These are phyloP conservation scores for Gossypium raimondii DNA, from an alignment of 345 rosid species.

Conservation along the genomic window DNA sequence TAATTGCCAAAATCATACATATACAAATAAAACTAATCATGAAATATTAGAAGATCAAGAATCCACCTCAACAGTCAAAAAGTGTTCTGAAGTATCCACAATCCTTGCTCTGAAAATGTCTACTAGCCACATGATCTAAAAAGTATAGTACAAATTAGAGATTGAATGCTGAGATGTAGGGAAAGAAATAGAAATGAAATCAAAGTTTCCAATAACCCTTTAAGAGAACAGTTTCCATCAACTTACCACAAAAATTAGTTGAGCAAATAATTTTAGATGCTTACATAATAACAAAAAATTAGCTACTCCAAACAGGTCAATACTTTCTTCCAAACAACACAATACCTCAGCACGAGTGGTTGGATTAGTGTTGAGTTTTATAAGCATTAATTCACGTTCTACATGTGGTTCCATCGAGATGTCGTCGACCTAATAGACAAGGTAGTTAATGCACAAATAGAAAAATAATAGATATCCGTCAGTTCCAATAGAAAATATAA, in stretches of 20 bases:
- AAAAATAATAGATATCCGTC: background rate
- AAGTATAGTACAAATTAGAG: slow-evolving; percentile 21
- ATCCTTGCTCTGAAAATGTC: slow-evolving; percentile 83
- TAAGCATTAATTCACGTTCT: slow-evolving; percentile 91
- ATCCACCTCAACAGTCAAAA: slow-evolving; percentile 77
- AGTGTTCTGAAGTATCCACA: slow-evolving; percentile 74
- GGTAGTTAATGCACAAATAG: background rate
- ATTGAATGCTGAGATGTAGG: background rate
- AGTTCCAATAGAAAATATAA: background rate
- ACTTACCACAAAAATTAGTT: background rate
- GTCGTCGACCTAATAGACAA: slow-evolving; percentile 66
- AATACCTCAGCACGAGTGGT: slow-evolving; percentile 62
- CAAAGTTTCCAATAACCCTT: background rate
- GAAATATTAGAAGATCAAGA: background rate
- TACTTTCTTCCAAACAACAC: background rate
- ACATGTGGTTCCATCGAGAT: slow-evolving; percentile 86
- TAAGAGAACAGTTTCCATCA: background rate
- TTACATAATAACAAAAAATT: background rate
- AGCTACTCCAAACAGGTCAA: background rate
- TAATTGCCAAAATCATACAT: background rate
- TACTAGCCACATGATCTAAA: slow-evolving; percentile 88
- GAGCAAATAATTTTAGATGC: background rate
- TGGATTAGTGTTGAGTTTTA: slow-evolving; percentile 70
- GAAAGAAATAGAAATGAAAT: background rate
- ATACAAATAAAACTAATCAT: background rate